Evolutionary conservation across 495 filamentous ascomycete species (phyloP), one percentile per base, ranked within the genome.

Genomic region (Halenospora varia): DNA sequence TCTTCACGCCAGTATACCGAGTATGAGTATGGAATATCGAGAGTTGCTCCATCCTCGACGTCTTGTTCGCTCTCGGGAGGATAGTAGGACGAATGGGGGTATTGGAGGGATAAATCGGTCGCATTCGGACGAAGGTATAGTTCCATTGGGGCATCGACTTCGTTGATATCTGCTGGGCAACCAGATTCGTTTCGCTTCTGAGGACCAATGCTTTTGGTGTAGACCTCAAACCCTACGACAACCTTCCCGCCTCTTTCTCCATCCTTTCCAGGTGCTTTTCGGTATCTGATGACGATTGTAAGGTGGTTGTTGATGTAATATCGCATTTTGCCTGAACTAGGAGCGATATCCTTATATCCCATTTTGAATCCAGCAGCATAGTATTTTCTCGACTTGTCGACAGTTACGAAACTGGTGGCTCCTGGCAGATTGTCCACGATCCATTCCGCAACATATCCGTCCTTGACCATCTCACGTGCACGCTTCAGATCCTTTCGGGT

Each of bases 291-390:
- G 11, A 95, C 85, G 42, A 97, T 81, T 8, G 90, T 95, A 51
- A 93, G 84, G 71, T 97, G 92, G 64, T 97, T 97, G 71, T 97
- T 90, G 62, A 97, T 80, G 61, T 85, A 94, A 67, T 85, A 89
- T 18, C 82, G 79, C n/a, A 81, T 77, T 60, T 81, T 78, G 15
- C 82, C 86, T 10, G 53, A 39, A 35, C 68, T 71, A 1, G 80
- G 70, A 0, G 83, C 84, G 46, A 78, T 77, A 53, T 95, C 88
- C 57, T 83, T 84, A 62, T 86, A 90, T 1, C 92, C 92, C 25
- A 97, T 73, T 73, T 96, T 97, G 75, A 96, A 96, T n/a, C 92
- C 92, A 13, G 92, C 85, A 20, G 92, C 90, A 67, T 96, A 97
- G 71, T 96, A 96, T 69, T 92, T 96, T 61, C 86, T 83, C 52